Evolutionary conservation across 768 basidiomycete species (phyloP), one percentile per base, ranked within the genome.

Genomic region (Asterophora parasitica): DNA sequence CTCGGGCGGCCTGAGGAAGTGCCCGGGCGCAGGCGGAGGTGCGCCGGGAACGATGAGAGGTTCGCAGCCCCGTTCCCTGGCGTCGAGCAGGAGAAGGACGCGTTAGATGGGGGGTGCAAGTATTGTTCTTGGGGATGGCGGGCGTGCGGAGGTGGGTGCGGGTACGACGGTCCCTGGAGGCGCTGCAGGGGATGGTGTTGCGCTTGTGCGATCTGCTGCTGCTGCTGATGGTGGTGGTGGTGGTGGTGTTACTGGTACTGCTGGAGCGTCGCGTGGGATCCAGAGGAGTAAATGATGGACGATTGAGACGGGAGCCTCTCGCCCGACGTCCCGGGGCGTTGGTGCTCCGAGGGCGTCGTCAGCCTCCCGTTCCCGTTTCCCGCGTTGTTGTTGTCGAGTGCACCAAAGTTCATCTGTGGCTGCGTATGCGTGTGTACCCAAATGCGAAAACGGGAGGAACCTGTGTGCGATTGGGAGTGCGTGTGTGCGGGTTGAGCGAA

Each of bases 271-370:
- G 68, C 65, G 62, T 59, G 70, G 72, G 73, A 77, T 75, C 77
- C 76, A 62, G 79, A 74, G 57, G 82, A 79, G 41, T 81, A 74
- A 59, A 85, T 82, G 48, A 85, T 83, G 59, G 85, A 82, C 55
- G 57, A 83, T 77, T 70, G 73, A 68, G 62, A 79, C 73, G 46
- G 82, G 77, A 65, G 74, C 59, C 60, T 68, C 30, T 55, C 54
- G 58, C 70, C 74, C 58, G 81, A 88, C 75, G 82, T 87, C 75
- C 67, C 80, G 73, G 65, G 47, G 6, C 50, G 37, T n/a, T n/a
- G n/a, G n/a, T n/a, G n/a, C n/a, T n/a, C n/a, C n/a, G n/a, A n/a
- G n/a, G n/a, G n/a, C n/a, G n/a, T n/a, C n/a, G n/a, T n/a, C n/a
- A n/a, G n/a, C n/a, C n/a, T n/a, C n/a, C n/a, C n/a, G n/a, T n/a